Conservation (phyloP, 1,284 basidiomycete species). For the Ustilago nuda region DNA sequence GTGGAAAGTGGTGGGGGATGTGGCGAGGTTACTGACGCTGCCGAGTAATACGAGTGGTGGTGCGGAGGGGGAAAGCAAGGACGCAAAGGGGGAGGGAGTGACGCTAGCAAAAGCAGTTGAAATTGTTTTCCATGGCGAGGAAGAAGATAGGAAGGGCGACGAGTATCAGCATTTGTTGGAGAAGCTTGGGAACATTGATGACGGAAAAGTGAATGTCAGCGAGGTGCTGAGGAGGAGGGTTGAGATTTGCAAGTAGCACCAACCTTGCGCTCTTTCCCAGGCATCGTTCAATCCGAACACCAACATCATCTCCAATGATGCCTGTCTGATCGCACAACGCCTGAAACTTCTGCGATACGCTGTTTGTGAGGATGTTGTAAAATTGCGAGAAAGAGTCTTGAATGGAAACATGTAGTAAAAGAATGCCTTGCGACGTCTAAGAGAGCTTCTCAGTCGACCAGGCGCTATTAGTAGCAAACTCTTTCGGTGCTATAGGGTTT, state of each 20-base stretch:
- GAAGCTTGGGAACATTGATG: constrained; percentile 23
- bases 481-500: constrained; percentile 60
- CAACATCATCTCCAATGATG: too few relatives aligned
- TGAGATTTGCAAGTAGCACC: constrained; percentile 40
- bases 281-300: too few relatives aligned
- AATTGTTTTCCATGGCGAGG: constrained; percentile 25
- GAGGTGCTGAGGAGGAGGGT: constrained; percentile 35
- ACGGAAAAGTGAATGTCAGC: constrained; percentile 25
- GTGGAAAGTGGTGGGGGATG: constrained; percentile 47
- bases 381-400: background rate
- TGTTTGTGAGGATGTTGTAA: background rate
- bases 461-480: constrained; percentile 66
- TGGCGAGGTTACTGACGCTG: constrained; percentile 21
- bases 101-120: constrained; percentile 37
- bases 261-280: background rate
- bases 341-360: background rate
- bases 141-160: constrained; percentile 5
- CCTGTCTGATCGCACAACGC: too few relatives aligned
- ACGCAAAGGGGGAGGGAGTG: background rate
- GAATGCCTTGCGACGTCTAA: background rate
- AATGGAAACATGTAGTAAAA: background rate
- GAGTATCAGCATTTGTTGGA: constrained; percentile 22
- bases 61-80: background rate
- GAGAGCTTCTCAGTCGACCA: constrained; percentile 64
- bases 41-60: constrained; percentile 8